Percentiles rank a stretch among this genome's conserved stretches.
These are phyloP conservation scores for Heterobasidion annosum DNA, from an alignment of 1,284 basidiomycete genomes.

Conservation along the genomic window DNA sequence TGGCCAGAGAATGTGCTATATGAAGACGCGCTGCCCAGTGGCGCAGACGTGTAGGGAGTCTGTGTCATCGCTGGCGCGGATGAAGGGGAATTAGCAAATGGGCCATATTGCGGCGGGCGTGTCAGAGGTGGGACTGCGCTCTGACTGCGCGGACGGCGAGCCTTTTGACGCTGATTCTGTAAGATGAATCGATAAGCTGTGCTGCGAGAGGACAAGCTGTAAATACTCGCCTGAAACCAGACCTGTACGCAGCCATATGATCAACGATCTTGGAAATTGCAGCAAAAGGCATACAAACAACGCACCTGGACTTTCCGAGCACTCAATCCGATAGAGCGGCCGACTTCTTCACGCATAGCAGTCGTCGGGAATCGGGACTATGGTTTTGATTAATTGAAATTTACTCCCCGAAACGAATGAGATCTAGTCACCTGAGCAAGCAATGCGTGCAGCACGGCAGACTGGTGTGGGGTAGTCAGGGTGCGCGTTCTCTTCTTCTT, in stretches of 20 bases:
- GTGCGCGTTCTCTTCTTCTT: constrained; percentile 77
- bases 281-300: constrained; percentile 8
- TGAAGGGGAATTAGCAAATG: constrained; percentile 37
- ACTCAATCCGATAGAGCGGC: constrained; percentile 72
- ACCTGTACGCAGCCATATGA: constrained; percentile 37
- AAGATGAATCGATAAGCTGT: constrained; percentile 12
- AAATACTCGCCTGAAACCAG: constrained; percentile 68
- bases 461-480: constrained; percentile 77
- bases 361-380: constrained; percentile 83
- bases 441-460: constrained; percentile 70
- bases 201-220: constrained; percentile 2
- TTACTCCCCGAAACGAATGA: not conserved
- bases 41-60: not conserved
- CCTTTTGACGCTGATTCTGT: constrained; percentile 77
- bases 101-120: constrained; percentile 50
- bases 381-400: not conserved
- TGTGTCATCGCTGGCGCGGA: constrained; percentile 1
- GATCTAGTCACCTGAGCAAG: constrained; percentile 56
- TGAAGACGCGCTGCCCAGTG: not conserved
- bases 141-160: constrained; percentile 51
- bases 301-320: constrained; percentile 81
- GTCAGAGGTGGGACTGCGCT: constrained; percentile 29
- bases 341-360: constrained; percentile 76
- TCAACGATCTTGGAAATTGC: constrained; percentile 4
- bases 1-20: not conserved